phyloP scores from a whole-genome alignment of 2,329 filamentous ascomycete genomes.

The Domatiomyces globalis region DNA sequence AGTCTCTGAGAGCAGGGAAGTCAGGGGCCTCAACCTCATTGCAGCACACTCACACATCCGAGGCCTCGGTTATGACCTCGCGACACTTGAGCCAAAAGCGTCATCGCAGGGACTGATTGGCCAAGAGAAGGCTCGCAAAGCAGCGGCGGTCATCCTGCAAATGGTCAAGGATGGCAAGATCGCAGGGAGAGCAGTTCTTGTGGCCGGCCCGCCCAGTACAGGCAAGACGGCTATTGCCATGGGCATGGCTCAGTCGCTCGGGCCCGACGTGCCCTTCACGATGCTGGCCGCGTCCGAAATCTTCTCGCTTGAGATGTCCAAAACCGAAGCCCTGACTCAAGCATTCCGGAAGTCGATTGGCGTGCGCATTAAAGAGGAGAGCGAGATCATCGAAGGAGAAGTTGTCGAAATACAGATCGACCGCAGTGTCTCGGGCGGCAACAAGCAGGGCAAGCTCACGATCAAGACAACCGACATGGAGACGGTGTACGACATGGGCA shows the following conservation, averaged over 20 bases:
- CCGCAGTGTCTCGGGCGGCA: conserved; percentile 84
- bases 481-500: conserved; percentile 98
- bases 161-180: conserved; percentile 99
- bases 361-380: conserved; percentile 96
- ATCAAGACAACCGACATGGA: conserved; percentile 99
- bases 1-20: conserved; percentile 87
- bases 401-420: conserved; percentile 99
- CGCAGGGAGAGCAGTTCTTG: conserved; percentile 82
- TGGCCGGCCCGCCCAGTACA: conserved; percentile 89
- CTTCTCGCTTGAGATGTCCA: conserved; percentile 98
- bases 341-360: conserved; percentile 98
- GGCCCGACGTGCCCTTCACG: conserved; percentile 88
- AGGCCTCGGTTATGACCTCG: conserved; percentile 81
- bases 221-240: conserved; percentile 98
- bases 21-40: conserved; percentile 91
- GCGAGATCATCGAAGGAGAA: conserved; percentile 97
- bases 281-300: conserved; percentile 93
- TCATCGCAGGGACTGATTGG: conserved; percentile 88
- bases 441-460: conserved; percentile 96
- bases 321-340: conserved; percentile 94
- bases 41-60: conserved; percentile 97
- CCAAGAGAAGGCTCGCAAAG: conserved; percentile 91
- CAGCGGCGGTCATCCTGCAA: conserved; percentile 86
- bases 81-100: conserved; percentile 72
- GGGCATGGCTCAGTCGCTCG: conserved; percentile 95